These are phyloP conservation scores for Apium graveolens DNA, from an alignment of 129 eudicot genomes.

Conservation along the genomic window DNA sequence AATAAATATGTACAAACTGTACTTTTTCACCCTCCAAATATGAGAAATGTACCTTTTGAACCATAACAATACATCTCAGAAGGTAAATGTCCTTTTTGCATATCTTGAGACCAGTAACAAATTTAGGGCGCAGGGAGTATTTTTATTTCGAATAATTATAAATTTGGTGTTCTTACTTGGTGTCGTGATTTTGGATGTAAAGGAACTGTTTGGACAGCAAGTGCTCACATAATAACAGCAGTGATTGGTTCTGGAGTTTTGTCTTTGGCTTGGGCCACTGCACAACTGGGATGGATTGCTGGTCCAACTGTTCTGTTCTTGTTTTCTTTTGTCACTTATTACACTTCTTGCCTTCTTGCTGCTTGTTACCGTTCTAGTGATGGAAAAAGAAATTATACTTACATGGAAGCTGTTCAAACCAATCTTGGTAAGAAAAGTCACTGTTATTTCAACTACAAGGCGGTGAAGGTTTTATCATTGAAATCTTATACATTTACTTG, in stretches of 20 bases:
- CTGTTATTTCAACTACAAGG: background rate
- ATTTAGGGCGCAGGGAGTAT: background rate
- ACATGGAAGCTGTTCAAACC: constrained; percentile 87
- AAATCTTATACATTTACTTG: background rate
- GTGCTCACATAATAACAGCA: constrained; percentile 95
- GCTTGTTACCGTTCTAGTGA: constrained; percentile 74
- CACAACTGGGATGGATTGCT: constrained; percentile 95
- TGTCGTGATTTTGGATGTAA: constrained; percentile 7
- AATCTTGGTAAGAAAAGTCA: constrained; percentile 45
- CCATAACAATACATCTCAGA: too few relatives aligned
- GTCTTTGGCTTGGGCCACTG: constrained; percentile 95
- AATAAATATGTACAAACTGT: too few relatives aligned
- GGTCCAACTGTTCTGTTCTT: constrained; percentile 79
- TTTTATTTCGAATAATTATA: background rate
- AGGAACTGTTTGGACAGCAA: constrained; percentile 97
- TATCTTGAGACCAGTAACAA: too few relatives aligned
- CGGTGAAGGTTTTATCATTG: background rate
- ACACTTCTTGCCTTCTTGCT: constrained; percentile 81
- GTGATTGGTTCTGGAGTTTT: constrained; percentile 95
- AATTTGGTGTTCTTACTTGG: background rate
- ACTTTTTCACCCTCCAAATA: too few relatives aligned
- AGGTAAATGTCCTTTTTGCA: too few relatives aligned
- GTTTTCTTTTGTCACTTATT: constrained; percentile 86
- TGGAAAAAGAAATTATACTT: constrained; percentile 85
- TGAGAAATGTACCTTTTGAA: too few relatives aligned